Evolutionary conservation across 192 early-diverging fungal genomes (phyloP), one percentile per base, ranked within the genome.

Genomic region (Spizellomyces punctatus): DNA sequence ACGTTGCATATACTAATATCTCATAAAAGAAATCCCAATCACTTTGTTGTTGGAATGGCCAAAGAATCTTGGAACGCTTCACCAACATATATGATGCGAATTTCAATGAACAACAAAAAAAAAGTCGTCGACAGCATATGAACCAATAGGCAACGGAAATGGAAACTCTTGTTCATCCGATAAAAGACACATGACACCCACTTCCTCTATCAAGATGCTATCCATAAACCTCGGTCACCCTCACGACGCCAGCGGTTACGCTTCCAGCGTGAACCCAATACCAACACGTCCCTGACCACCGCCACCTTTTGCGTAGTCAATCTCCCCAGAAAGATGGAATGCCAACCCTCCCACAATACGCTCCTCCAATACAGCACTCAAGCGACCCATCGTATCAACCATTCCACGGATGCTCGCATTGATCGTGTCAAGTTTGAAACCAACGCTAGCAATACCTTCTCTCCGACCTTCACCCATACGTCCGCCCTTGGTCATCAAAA

Each of bases 351-450:
- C 95, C 4, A 91, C 92, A 73, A 99, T 92, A 82, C 92, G 93
- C 82, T 99, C 95, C 79, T 99, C 98, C 46, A 98, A 75, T 8
- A 98, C 89, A 57, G 92, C 89, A 58, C 87, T 86, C 14, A 98
- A 89, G 68, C 91, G 87, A 69, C 98, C 98, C 43, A 89, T 85
- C 19, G 92, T 95, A 81, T 96, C 95, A 48, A 98, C 82, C 78
- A 90, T 90, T n/a, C 93, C 95, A 64, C 96, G 85, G 76, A 99
- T 90, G 46, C 92, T 96, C 42, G 95, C 89, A 46, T 87, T 86
- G 54, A 95, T 87, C 73, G 98, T 98, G 72, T 98, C 96, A 65
- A 96, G 93, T 86, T 99, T 99, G 78, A 94, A 96, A 52, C 94
- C 96, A n/a, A 95, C 91, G 14, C 93, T 91, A 65, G 92, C 94